A percentile compares a stretch with the other conserved stretches of the same genome.
phyloP scores from a whole-genome alignment of 1,284 basidiomycete species.

The Boletus calvinii region DNA sequence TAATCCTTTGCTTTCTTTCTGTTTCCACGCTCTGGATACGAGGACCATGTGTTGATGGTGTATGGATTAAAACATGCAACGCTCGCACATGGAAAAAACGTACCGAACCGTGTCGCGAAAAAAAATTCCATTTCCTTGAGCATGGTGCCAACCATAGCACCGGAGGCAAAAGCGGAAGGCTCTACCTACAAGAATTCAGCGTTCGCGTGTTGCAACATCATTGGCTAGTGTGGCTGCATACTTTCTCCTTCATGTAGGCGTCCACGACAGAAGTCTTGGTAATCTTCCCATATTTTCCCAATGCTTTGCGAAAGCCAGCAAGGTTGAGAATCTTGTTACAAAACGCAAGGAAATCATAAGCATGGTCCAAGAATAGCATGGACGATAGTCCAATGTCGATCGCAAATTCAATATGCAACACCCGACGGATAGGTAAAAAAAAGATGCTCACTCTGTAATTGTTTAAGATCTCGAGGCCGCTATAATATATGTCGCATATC shows the following conservation, averaged over 20 bases:
- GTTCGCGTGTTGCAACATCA: not conserved
- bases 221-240: slow-evolving; percentile 26
- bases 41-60: not conserved
- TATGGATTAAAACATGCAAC: not conserved
- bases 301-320: slow-evolving; percentile 86
- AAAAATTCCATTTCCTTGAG: slow-evolving; percentile 73
- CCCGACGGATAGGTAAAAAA: not conserved
- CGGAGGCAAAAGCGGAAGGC: slow-evolving; percentile 58
- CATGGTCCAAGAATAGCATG: not conserved
- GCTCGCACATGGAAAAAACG: slow-evolving; percentile 21
- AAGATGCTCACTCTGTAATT: slow-evolving; percentile 73
- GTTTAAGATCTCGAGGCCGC: slow-evolving; percentile 76
- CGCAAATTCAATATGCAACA: slow-evolving; percentile 8
- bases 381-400: not conserved
- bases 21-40: slow-evolving; percentile 74
- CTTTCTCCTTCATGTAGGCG: slow-evolving; percentile 76
- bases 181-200: slow-evolving; percentile 49
- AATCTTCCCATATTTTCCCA: slow-evolving; percentile 94
- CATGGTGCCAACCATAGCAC: slow-evolving; percentile 62
- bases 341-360: not conserved
- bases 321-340: slow-evolving; percentile 75
- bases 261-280: slow-evolving; percentile 68
- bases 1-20: slow-evolving; percentile 73
- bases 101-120: slow-evolving; percentile 76
- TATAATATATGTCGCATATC: slow-evolving; percentile 28